Evolutionary conservation across 306 rosid genomes (phyloP), one percentile per base, ranked within the genome.

Genomic region (Gastrolobium bilobum): DNA sequence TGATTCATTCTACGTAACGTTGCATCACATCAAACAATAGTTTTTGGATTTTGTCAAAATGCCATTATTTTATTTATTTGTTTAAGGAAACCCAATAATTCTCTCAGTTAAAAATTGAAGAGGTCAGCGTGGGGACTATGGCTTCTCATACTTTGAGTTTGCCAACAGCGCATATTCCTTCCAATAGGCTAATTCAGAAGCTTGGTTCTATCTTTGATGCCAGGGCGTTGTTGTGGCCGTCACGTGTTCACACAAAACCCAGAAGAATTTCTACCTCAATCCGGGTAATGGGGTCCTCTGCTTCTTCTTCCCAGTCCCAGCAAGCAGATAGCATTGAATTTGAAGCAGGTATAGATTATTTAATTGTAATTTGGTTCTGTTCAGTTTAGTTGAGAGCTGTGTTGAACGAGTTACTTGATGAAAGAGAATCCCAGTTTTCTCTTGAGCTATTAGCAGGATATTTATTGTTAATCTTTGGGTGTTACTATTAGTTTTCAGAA

Each of bases 251-350:
- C 13, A 38, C 71, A 44, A 82, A 86, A 56, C 47, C 79, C 83
- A 87, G 47, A 51, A 90, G 61, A 78, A 29, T 81, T 79, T 83
- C 72, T 50, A 79, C 81, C 69, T 83, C 94, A 4, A 71, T 84
- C 67, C 79, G 84, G 3, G 84, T 85, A 43, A 94, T 94, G 98
- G 98, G 97, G 10, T 89, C 93, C 13, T 91, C 94, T 10, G 80
- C 97, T 72, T 93, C 97, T 72, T 93, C 97, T 83, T 89, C 96
- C 31, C 89, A 82, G 70, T 89, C 96, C 37, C 87, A 80, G 68
- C 76, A 84, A 52, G 85, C 88, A 57, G 94, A 89, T 44, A 84
- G 71, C 60, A 40, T 77, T 48, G 86, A 86, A 81, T 46, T 79
- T 68, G 84, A 89, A 82, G 7, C 83, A 71, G 94, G 97, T 83